These are phyloP conservation scores for Diphasiastrum complanatum DNA, from an alignment of 83 land plant species.

Conservation along the genomic window DNA sequence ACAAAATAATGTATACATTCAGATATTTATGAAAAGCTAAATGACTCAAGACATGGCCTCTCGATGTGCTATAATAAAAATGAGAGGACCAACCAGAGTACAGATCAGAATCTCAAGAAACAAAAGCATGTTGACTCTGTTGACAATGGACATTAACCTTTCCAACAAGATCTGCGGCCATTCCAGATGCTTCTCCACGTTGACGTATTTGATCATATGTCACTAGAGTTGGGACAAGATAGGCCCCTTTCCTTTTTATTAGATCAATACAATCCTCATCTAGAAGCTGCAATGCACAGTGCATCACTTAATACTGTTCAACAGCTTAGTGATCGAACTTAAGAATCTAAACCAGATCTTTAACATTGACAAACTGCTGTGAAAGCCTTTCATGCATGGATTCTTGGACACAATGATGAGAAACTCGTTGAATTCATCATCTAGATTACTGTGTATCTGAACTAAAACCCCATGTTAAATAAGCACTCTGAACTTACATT, in stretches of 20 bases:
- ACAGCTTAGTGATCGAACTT: neutral
- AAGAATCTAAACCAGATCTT: neutral
- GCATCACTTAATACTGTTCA: neutral
- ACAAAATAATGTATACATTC: neutral
- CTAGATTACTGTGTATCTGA: neutral
- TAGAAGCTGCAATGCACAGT: slow-evolving; percentile 17
- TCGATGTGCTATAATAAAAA: neutral
- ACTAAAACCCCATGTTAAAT: neutral
- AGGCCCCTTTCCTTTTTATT: slow-evolving; percentile 23
- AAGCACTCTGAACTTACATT: slow-evolving; percentile 16
- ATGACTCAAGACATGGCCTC: slow-evolving; percentile 9
- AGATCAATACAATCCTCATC: slow-evolving; percentile 24
- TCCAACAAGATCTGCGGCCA: slow-evolving; percentile 25
- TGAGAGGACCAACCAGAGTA: neutral
- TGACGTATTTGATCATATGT: slow-evolving; percentile 29
- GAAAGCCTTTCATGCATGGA: too few species aligned
- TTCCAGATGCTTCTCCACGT: slow-evolving; percentile 24
- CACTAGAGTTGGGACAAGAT: slow-evolving; percentile 31
- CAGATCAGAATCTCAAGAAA: neutral
- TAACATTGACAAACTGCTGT: too few species aligned
- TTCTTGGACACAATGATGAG: too few species aligned
- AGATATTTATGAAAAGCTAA: neutral
- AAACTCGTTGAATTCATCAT: too few species aligned
- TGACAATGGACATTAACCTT: slow-evolving; percentile 10
- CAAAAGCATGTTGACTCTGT: neutral